These are phyloP conservation scores for Mycena haematopus DNA, from an alignment of 768 basidiomycete genomes.

Conservation along the genomic window DNA sequence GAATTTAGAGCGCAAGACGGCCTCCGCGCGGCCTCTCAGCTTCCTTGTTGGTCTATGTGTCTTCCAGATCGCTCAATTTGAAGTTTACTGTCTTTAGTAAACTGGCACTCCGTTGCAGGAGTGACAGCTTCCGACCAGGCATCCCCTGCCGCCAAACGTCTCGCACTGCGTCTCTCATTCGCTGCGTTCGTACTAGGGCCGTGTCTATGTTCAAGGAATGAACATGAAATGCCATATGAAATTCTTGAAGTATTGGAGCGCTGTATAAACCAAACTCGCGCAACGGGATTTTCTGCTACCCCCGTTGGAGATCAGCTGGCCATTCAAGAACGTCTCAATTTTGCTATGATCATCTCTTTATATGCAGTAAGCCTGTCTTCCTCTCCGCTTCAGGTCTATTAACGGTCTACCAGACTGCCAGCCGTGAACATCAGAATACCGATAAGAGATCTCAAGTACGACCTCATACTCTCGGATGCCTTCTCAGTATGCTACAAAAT, in stretches of 20 bases:
- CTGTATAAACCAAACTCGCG: conserved; percentile 26
- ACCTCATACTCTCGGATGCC: conserved; percentile 51
- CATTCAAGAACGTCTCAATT: conserved; percentile 40
- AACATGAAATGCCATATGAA: conserved; percentile 16
- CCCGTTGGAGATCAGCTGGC: conserved; percentile 29
- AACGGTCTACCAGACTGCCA: conserved; percentile 31
- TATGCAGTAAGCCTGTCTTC: conserved; percentile 42
- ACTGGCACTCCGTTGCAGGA: conserved; percentile 56
- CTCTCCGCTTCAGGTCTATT: neutral
- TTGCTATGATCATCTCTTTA: conserved; percentile 49
- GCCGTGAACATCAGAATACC: conserved; percentile 24
- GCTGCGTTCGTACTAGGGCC: conserved; percentile 60
- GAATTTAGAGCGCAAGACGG: conserved; percentile 54
- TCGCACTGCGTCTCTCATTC: conserved; percentile 63
- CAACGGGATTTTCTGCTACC: conserved; percentile 25
- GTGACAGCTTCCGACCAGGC: conserved; percentile 53
- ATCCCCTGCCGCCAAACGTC: conserved; percentile 67
- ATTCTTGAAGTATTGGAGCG: conserved; percentile 30
- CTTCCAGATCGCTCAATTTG: neutral
- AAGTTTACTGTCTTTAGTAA: conserved; percentile 42
- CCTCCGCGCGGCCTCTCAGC: conserved; percentile 65
- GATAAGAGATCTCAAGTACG: conserved; percentile 39
- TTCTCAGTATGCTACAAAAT: conserved; percentile 52
- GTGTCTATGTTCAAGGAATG: conserved; percentile 38
- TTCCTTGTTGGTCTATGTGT: conserved; percentile 58